A percentile compares a stretch with the other conserved stretches of the same genome.
Conservation (phyloP, 257 asterid genomes). For the Jacaranda mimosifolia region DNA sequence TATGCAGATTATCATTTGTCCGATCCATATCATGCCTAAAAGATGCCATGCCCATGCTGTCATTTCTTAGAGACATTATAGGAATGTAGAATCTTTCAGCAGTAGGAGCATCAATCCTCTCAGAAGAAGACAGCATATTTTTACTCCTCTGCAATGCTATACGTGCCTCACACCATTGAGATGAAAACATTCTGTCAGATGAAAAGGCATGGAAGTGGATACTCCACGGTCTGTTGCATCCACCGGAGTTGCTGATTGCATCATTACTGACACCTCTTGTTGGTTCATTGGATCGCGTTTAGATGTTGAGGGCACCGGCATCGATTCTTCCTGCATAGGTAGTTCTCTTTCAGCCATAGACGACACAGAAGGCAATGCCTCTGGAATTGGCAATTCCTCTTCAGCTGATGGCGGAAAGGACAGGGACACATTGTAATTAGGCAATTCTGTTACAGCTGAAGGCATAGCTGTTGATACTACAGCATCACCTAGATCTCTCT, state of each 20-base stretch:
- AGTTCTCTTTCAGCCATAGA: neutral
- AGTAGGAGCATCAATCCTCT: constrained; percentile 6
- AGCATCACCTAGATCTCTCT: neutral
- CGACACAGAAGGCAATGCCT: neutral
- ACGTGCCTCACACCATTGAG: constrained; percentile 29
- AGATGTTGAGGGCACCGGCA: neutral
- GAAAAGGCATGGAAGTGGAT: constrained; percentile 32
- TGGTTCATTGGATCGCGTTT: neutral
- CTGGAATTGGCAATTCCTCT: constrained; percentile 5
- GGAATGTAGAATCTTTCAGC: constrained; percentile 15
- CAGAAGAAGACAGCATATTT: constrained; percentile 13
- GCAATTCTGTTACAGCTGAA: neutral
- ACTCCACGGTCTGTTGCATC: neutral
- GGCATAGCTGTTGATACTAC: neutral
- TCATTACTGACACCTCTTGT: neutral
- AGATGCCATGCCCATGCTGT: constrained; percentile 15
- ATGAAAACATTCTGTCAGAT: constrained; percentile 31
- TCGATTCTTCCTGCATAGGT: neutral
- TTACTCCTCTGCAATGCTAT: constrained; percentile 20
- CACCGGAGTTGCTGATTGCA: neutral
- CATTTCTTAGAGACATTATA: constrained; percentile 6
- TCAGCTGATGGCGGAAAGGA: constrained; percentile 15
- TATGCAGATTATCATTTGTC: neutral
- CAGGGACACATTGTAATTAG: neutral
- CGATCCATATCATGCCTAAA: constrained; percentile 1